These are phyloP conservation scores for Excoecaria cochinchinensis DNA, from an alignment of 345 rosid genomes.

Conservation along the genomic window DNA sequence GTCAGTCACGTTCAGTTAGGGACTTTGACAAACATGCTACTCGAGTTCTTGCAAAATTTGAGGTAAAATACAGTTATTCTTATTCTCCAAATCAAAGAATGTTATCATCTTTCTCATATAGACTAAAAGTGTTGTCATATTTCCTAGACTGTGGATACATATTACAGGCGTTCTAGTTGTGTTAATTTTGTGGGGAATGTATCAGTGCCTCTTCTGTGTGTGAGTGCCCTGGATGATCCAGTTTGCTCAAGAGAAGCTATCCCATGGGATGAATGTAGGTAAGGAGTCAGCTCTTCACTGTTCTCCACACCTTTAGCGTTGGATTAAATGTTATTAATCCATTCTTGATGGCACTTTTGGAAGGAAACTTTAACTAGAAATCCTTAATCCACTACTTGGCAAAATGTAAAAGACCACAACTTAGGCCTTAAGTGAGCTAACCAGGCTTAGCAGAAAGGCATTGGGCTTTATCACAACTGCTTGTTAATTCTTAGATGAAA, in stretches of 20 bases:
- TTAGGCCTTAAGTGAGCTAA: background rate
- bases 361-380: background rate
- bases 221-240: constrained; percentile 44
- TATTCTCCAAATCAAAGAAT: background rate
- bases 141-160: constrained; percentile 41
- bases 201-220: constrained; percentile 42
- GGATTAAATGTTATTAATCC: background rate
- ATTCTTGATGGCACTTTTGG: background rate
- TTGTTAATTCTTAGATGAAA: background rate
- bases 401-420: no score
- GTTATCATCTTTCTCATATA: background rate
- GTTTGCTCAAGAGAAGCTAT: constrained; percentile 43
- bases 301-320: background rate
- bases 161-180: constrained; percentile 37
- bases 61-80: constrained; percentile 27
- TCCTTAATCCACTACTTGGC: background rate
- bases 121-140: constrained; percentile 8
- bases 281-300: background rate
- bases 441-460: background rate
- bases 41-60: constrained; percentile 33
- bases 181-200: constrained; percentile 28
- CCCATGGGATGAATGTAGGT: constrained; percentile 52
- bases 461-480: background rate
- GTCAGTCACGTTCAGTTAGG: constrained; percentile 37
- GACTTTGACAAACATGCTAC: constrained; percentile 37